Percentiles rank a stretch among this genome's conserved stretches.
Conservation (phyloP, 768 basidiomycete genomes). For the Macrolepiota fuliginosa region DNA sequence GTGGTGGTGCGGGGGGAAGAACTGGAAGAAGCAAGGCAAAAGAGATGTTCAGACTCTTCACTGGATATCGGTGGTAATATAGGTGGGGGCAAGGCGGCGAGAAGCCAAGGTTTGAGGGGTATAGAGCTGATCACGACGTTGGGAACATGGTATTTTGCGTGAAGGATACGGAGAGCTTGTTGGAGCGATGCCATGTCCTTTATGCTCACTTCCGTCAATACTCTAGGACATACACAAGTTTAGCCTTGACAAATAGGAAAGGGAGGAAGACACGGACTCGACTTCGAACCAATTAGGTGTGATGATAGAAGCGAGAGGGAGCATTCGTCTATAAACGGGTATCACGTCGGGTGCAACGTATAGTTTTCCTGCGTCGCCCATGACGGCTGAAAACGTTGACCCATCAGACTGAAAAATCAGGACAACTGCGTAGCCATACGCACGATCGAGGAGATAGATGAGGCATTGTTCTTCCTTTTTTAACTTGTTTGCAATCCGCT, state of each 20-base stretch:
- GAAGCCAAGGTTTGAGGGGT: slow-evolving; percentile 64
- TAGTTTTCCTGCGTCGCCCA: slow-evolving; percentile 87
- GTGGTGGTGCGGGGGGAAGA: slow-evolving; percentile 15
- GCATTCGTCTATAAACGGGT: slow-evolving; percentile 78
- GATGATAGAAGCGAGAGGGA: slow-evolving; percentile 87
- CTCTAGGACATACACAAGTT: slow-evolving; percentile 39
- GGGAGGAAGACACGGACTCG: slow-evolving; percentile 56
- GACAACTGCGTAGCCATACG: slow-evolving; percentile 25
- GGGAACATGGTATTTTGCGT: slow-evolving; percentile 71
- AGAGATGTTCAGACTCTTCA: slow-evolving; percentile 47
- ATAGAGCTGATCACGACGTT: slow-evolving; percentile 94
- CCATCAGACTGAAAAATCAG: neutral
- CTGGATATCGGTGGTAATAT: slow-evolving; percentile 32
- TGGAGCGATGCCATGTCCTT: slow-evolving; percentile 65
- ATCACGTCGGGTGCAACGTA: slow-evolving; percentile 89
- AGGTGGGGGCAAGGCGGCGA: slow-evolving; percentile 44
- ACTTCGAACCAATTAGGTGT: slow-evolving; percentile 99
- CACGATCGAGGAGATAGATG: slow-evolving; percentile 91
- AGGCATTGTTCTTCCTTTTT: slow-evolving; percentile 55
- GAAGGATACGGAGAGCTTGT: slow-evolving; percentile 68
- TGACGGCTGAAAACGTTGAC: slow-evolving; percentile 60
- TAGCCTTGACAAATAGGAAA: slow-evolving; percentile 16
- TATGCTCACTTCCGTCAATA: slow-evolving; percentile 72
- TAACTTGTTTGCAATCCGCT: slow-evolving; percentile 58
- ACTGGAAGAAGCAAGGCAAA: slow-evolving; percentile 79